Evolutionary conservation across 2,329 filamentous ascomycete species (phyloP).

Genomic region (Calonectria pseudoreteaudii): DNA sequence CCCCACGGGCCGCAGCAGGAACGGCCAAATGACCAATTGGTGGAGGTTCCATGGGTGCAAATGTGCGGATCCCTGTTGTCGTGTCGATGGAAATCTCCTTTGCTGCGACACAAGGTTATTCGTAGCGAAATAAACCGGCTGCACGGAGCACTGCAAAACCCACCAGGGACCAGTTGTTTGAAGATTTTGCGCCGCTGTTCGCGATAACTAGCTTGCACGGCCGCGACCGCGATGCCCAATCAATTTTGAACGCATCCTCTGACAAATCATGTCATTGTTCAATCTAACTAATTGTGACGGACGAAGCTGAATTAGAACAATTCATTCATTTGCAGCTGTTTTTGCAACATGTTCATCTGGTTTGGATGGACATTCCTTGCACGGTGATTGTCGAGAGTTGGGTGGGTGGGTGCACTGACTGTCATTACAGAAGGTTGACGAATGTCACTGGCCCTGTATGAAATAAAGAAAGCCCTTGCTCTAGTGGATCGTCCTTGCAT

Average conservation of each 20-base stretch:
- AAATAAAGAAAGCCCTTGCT: background rate
- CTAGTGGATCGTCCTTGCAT: background rate
- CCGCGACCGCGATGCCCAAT: background rate
- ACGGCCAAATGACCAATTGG: background rate
- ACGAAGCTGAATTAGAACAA: background rate
- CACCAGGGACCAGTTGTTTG: background rate
- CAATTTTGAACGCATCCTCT: background rate
- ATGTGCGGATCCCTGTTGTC: background rate
- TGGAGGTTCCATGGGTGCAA: background rate
- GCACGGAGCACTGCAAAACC: background rate
- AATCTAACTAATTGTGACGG: background rate
- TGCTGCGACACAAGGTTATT: background rate
- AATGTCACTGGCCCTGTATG: background rate
- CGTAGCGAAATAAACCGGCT: background rate
- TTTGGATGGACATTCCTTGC: background rate
- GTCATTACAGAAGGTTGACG: background rate
- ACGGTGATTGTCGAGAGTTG: background rate
- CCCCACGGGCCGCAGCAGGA: background rate
- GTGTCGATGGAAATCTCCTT: background rate
- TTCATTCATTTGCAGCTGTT: background rate
- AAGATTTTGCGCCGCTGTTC: background rate
- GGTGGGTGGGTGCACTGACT: background rate
- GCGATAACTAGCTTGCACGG: background rate
- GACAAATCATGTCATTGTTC: background rate
- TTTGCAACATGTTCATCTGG: background rate